phyloP scores from a whole-genome alignment of 129 eudicot genomes.

The Dittrichia graveolens region DNA sequence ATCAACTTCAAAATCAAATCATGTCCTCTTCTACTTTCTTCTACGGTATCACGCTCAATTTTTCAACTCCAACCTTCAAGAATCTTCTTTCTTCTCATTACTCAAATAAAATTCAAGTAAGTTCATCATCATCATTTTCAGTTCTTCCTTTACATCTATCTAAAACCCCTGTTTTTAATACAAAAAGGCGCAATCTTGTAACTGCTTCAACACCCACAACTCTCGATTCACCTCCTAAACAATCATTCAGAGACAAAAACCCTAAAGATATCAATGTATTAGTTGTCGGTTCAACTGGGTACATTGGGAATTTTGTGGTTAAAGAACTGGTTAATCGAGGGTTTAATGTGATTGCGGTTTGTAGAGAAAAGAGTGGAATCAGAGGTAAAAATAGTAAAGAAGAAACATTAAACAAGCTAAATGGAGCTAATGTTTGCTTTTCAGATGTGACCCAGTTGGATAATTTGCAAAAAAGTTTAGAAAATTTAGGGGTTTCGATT shows the following conservation, averaged over 20 bases:
- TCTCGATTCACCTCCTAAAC: conserved; percentile 46
- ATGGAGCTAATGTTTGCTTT: conserved; percentile 84
- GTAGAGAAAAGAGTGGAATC: conserved; percentile 86
- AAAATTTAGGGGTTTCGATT: conserved; percentile 56
- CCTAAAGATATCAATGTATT: conserved; percentile 76
- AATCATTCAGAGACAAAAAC: conserved; percentile 63
- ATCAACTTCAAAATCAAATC: conserved; percentile 20
- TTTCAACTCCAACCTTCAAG: conserved; percentile 47
- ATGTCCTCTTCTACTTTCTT: conserved; percentile 59
- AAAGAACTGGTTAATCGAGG: conserved; percentile 83
- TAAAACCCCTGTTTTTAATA: conserved; percentile 29
- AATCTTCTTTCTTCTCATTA: conserved; percentile 40
- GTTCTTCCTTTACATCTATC: conserved; percentile 37
- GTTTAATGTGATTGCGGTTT: conserved; percentile 86
- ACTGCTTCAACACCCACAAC: conserved; percentile 38
- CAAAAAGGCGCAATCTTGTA: conserved; percentile 40
- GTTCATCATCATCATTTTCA: conserved; percentile 41
- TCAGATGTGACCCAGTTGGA: conserved; percentile 84
- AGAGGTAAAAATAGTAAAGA: conserved; percentile 67
- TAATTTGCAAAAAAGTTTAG: conserved; percentile 54
- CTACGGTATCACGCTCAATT: conserved; percentile 43
- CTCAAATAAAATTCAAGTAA: conserved; percentile 54
- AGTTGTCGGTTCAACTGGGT: conserved; percentile 97
- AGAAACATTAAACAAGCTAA: conserved; percentile 57
- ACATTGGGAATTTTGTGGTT: conserved; percentile 84